phyloP scores from a whole-genome alignment of 2,329 filamentous ascomycete species.

The Arthrobotrys pseudoclavata region DNA sequence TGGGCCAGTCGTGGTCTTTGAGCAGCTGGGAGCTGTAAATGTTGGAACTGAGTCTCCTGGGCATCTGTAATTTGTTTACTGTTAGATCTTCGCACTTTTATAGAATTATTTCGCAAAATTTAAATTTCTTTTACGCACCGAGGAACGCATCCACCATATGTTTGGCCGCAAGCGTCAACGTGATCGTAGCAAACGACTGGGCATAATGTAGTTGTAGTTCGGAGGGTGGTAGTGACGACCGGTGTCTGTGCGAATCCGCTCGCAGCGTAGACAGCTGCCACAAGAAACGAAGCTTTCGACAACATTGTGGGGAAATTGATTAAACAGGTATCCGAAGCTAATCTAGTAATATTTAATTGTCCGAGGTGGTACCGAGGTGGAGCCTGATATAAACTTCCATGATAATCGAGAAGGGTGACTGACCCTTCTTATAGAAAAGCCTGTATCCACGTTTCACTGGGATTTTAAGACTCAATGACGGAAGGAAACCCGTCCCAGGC shows the following conservation, averaged over 20 bases:
- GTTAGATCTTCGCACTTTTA: background rate
- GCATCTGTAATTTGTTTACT: conserved; percentile 10
- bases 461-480: conserved; percentile 14
- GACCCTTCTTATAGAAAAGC: conserved; percentile 21
- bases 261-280: conserved; percentile 10
- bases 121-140: conserved; percentile 10
- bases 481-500: conserved; percentile 18
- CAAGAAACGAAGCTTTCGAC: conserved; percentile 23
- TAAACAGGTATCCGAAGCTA: background rate
- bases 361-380: conserved; percentile 39
- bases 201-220: conserved; percentile 13
- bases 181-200: conserved; percentile 33
- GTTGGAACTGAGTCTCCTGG: conserved; percentile 27
- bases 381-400: conserved; percentile 8
- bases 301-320: conserved; percentile 25
- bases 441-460: conserved; percentile 3
- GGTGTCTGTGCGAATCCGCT: conserved; percentile 2
- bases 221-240: background rate
- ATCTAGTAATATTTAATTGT: conserved; percentile 8
- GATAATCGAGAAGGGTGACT: background rate
- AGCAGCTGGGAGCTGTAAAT: conserved; percentile 25
- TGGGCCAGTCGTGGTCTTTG: conserved; percentile 4
- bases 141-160: conserved; percentile 40
- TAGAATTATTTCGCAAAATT: background rate
- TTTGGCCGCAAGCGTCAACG: conserved; percentile 26